Evolutionary conservation across 1,139 yeast species (phyloP), one percentile per base, ranked within the genome.

Genomic region (Kodamaea anthophila): DNA sequence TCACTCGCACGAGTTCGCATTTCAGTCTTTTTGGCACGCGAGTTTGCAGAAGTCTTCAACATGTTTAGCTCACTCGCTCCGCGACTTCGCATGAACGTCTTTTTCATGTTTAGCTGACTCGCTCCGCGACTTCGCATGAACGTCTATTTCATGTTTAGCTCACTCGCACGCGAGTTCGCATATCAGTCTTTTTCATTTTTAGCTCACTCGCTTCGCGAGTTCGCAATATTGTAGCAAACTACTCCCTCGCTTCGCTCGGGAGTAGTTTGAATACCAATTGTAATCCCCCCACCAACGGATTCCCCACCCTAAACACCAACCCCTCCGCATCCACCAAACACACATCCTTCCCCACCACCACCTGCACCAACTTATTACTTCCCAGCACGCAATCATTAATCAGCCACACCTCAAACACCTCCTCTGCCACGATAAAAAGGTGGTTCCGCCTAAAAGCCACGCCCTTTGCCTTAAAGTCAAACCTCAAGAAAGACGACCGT

Each of bases 281-380:
- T 38, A 84, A 58, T 2, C 80, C 87, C 2, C 68, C 60, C 5
- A 72, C 67, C 39, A 60, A 58, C 0, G 95, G 95, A 48, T 85
- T 87, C 9, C 88, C 86, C 65, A 83, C 62, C 3, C 69, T 56
- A 18, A 82, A 56, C 25, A 67, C 61, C 15, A 77, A 58, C 29
- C 60, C 60, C 5, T 70, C 70, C 15, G 51, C 51, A 21, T 60
- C 62, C 13, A 78, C 43, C 41, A 76, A 48, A 19, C 55, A 55
- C 20, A 80, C 65, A 35, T 76, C 78, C 46, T 79, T 81, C 9
- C 94, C 94, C 5, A 78, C 70, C 23, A 85, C 65, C 6, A 84
- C 82, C 51, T 86, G 95, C 24, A 76, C 69, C 15, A 86, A 70
- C 25, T 66, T 65, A 32, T 74, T 73, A 13, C 68, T 47, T 2